A percentile compares a stretch with the other conserved stretches of the same genome.
Evolutionary conservation across 805 yeast species (phyloP).

Genomic region (Geotrichum ghanense): DNA sequence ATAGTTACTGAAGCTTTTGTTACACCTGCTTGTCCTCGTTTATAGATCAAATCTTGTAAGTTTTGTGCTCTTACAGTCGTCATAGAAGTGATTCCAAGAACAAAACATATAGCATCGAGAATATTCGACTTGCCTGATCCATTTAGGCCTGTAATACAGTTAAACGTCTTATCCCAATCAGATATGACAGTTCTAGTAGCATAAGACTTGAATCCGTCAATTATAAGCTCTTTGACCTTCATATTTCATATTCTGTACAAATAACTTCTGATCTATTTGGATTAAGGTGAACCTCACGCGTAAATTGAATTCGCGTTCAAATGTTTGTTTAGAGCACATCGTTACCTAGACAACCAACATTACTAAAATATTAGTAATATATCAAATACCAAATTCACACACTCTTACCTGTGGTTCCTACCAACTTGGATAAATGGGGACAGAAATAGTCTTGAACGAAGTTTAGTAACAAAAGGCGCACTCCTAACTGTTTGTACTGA

Average conservation of each 20-base stretch:
- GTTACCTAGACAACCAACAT: neutral
- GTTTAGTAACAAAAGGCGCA: too few species aligned
- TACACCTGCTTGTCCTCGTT: conserved; percentile 96
- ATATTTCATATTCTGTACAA: too few species aligned
- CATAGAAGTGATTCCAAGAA: conserved; percentile 92
- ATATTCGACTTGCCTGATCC: conserved; percentile 98
- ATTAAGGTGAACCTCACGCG: neutral
- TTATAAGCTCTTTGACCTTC: conserved; percentile 92
- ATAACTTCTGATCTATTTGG: too few species aligned
- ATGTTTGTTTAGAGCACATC: neutral
- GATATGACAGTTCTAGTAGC: conserved; percentile 93
- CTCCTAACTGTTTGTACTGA: too few species aligned
- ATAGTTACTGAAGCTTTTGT: conserved; percentile 95
- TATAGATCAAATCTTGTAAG: conserved; percentile 87
- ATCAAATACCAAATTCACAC: too few species aligned
- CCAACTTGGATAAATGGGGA: too few species aligned
- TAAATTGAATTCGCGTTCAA: neutral
- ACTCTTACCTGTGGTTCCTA: too few species aligned
- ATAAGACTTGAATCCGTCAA: conserved; percentile 96
- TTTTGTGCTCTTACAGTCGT: conserved; percentile 89
- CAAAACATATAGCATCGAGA: conserved; percentile 94
- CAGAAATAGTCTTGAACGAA: too few species aligned
- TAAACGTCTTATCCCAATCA: conserved; percentile 93
- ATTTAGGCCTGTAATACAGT: conserved; percentile 94
- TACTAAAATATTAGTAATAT: too few species aligned